These are phyloP conservation scores for Mycotypha africana DNA, from an alignment of 371 early-diverging fungal species.

Conservation along the genomic window DNA sequence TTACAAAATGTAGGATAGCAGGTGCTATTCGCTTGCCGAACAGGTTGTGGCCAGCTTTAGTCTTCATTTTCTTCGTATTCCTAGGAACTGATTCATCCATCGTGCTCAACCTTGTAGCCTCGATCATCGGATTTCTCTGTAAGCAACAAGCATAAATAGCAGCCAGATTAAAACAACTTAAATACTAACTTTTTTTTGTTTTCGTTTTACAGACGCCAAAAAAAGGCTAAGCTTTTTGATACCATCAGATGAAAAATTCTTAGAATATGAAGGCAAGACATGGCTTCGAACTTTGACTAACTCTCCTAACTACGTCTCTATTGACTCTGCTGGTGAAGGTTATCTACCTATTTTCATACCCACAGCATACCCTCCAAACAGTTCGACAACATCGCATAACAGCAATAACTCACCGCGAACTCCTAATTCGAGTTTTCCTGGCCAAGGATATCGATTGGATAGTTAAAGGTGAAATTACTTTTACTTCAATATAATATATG, in stretches of 20 bases:
- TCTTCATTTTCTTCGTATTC: constrained; percentile 17
- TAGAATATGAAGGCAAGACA: constrained; percentile 6
- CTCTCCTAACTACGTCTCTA: constrained; percentile 13
- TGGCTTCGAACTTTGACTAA: constrained; percentile 9
- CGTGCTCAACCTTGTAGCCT: constrained; percentile 13
- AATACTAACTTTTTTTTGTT: background rate
- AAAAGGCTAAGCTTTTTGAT: constrained; percentile 4
- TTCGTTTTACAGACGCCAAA: constrained; percentile 7
- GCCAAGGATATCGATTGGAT: constrained; percentile 13
- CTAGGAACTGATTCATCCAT: constrained; percentile 16
- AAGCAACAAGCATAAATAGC: too few species aligned
- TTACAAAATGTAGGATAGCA: constrained; percentile 12
- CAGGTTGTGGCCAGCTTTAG: constrained; percentile 15
- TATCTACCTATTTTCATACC: constrained; percentile 18
- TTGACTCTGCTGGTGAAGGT: constrained; percentile 1
- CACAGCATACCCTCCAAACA: background rate
- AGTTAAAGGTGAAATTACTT: too few species aligned
- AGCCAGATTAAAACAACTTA: too few species aligned
- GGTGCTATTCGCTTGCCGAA: constrained; percentile 26
- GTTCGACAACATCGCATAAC: background rate
- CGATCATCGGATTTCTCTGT: constrained; percentile 14
- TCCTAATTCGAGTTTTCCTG: too few species aligned
- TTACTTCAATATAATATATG: too few species aligned
- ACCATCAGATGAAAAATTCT: constrained; percentile 11
- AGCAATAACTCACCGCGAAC: background rate